phyloP scores from a whole-genome alignment of 768 basidiomycete species.

The Cantharellus cinnabarinus region DNA sequence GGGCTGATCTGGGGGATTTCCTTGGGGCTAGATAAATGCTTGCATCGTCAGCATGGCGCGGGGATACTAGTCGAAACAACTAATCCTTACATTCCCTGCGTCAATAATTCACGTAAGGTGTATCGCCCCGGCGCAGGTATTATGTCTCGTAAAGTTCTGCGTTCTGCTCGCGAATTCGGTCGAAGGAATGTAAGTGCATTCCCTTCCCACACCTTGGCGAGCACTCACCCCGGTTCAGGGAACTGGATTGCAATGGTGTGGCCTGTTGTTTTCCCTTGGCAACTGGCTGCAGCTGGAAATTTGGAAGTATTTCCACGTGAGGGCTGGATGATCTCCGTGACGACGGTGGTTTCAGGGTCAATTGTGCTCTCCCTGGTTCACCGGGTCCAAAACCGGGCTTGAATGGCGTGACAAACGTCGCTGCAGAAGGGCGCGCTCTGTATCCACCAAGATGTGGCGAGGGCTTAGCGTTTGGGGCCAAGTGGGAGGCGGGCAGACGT shows the following conservation, averaged over 20 bases:
- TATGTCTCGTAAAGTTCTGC: background rate
- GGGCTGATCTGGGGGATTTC: conserved; percentile 7
- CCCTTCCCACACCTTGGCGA: conserved; percentile 14
- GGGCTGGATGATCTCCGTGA: background rate
- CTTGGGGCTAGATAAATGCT: conserved; percentile 3
- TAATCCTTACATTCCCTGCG: background rate
- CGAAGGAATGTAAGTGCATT: conserved; percentile 19
- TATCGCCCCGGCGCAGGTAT: background rate
- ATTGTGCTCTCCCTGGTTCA: conserved; percentile 18
- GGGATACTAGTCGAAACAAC: background rate
- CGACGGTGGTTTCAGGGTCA: background rate
- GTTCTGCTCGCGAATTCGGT: background rate
- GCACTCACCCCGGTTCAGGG: background rate
- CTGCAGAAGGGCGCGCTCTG: background rate
- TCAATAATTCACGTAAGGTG: background rate
- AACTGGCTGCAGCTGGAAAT: background rate
- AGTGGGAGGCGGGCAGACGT: too few relatives aligned
- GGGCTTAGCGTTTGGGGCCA: too few relatives aligned
- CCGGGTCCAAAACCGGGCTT: conserved; percentile 31
- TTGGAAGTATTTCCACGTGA: conserved; percentile 11
- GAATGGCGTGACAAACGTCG: conserved; percentile 40
- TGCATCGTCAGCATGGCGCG: conserved; percentile 29
- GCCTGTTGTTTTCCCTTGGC: conserved; percentile 8
- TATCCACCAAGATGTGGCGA: background rate
- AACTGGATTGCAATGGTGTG: background rate